These are phyloP conservation scores for Lippia alba DNA, from an alignment of 305 asterid genomes.

Conservation along the genomic window DNA sequence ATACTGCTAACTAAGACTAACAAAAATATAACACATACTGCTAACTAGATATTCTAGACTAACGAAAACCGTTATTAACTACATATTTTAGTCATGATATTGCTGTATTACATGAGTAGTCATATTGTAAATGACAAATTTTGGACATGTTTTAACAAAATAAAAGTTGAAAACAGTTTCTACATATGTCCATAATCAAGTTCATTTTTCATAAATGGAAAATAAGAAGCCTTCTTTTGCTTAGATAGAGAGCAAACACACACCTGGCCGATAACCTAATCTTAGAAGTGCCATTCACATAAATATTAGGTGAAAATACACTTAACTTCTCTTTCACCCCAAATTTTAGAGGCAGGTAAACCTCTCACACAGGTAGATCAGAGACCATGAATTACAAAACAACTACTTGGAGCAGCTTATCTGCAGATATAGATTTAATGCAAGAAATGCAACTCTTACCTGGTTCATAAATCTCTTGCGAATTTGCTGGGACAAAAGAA, in stretches of 20 bases:
- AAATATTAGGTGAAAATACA: neutral
- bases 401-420: constrained; percentile 21
- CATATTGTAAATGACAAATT: constrained; percentile 17
- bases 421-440: neutral
- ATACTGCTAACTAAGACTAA: neutral
- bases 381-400: constrained; percentile 5
- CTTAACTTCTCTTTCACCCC: neutral
- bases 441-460: constrained; percentile 46
- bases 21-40: constrained; percentile 18
- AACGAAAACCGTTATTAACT: constrained; percentile 19
- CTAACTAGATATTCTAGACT: neutral
- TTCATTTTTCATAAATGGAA: constrained; percentile 1
- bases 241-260: constrained; percentile 18
- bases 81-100: constrained; percentile 24
- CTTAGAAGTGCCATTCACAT: neutral
- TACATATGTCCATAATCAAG: neutral
- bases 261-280: constrained; percentile 5
- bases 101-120: constrained; percentile 10
- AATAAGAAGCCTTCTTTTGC: constrained; percentile 2
- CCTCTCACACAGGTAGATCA: constrained; percentile 20
- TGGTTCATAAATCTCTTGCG: constrained; percentile 75
- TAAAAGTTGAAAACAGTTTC: neutral
- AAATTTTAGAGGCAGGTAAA: neutral
- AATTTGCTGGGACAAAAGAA: constrained; percentile 68
- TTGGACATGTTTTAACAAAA: constrained; percentile 12